These are phyloP conservation scores for Nicotiana tomentosiformis DNA, from an alignment of 257 asterid species.

Conservation along the genomic window DNA sequence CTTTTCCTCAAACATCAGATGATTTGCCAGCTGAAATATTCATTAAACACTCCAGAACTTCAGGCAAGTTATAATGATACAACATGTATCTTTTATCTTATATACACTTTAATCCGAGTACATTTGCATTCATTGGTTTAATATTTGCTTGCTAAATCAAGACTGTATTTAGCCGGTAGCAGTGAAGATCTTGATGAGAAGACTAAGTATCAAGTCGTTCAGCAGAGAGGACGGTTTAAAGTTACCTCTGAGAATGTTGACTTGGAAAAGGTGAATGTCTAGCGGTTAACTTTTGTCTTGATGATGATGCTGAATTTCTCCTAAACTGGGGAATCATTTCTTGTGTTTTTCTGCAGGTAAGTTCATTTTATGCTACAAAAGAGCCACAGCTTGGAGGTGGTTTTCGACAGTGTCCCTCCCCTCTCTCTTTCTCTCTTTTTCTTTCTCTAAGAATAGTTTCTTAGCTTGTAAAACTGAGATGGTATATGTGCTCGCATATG, in stretches of 20 bases:
- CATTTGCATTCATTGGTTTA: not conserved
- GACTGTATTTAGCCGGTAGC: conserved; percentile 37
- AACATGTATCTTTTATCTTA: not conserved
- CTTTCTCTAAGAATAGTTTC: not conserved
- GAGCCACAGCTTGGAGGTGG: conserved; percentile 86
- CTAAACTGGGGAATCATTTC: not conserved
- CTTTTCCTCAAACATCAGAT: conserved; percentile 29
- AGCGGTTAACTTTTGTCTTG: not conserved
- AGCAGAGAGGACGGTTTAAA: conserved; percentile 94
- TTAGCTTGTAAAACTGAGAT: not conserved
- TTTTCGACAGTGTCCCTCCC: not conserved
- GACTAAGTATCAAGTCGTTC: conserved; percentile 68
- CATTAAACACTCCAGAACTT: conserved; percentile 50
- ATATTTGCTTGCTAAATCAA: conserved; percentile 1
- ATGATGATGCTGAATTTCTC: not conserved
- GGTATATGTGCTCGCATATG: not conserved
- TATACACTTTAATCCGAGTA: not conserved
- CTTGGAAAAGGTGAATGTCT: conserved; percentile 48
- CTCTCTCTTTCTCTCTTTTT: not conserved
- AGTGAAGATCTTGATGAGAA: conserved; percentile 76
- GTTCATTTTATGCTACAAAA: conserved; percentile 35
- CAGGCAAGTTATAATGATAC: conserved; percentile 38
- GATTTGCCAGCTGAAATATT: conserved; percentile 36
- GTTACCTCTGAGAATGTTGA: conserved; percentile 91
- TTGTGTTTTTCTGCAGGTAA: not conserved